Percentiles rank a stretch among this genome's conserved stretches.
These are phyloP conservation scores for Apiospora rasikravindrae DNA, from an alignment of 2,329 filamentous ascomycete species.

Conservation along the genomic window DNA sequence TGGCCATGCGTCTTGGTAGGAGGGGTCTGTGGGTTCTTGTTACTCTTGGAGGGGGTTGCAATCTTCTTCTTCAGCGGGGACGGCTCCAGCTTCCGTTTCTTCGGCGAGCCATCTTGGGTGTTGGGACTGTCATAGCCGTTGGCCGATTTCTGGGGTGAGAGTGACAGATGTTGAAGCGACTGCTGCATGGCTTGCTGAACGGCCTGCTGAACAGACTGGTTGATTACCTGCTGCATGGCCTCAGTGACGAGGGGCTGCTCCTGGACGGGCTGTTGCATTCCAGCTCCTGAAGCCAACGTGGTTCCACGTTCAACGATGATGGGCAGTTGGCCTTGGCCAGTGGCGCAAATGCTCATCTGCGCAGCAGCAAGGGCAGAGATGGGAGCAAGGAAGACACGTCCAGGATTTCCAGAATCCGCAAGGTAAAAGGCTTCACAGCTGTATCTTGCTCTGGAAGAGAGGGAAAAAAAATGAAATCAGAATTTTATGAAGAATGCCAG, in stretches of 20 bases:
- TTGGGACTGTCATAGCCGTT: not conserved
- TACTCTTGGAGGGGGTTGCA: not conserved
- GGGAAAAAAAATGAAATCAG: not conserved
- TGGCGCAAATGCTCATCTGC: not conserved
- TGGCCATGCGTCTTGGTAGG: not conserved
- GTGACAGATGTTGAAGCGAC: not conserved
- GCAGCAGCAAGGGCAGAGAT: not conserved
- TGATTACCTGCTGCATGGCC: not conserved
- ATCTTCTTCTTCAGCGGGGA: not conserved
- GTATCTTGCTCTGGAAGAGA: not conserved
- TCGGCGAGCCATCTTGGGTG: not conserved
- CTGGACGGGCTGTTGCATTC: not conserved
- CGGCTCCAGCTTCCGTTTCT: conserved; percentile 4
- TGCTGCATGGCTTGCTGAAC: not conserved
- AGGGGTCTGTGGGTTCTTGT: not conserved
- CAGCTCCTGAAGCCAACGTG: not conserved
- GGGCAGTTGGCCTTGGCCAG: not conserved
- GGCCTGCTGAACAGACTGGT: not conserved
- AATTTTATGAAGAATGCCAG: too few relatives aligned
- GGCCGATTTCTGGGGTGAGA: not conserved
- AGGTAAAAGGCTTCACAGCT: not conserved
- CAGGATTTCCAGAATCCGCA: not conserved
- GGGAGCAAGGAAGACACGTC: conserved; percentile 4
- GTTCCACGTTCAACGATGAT: not conserved
- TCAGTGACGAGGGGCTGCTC: not conserved